Percentiles rank a stretch among this genome's conserved stretches.
These are phyloP conservation scores for Carex kokanica DNA, from an alignment of 176 grass and related monocot species.

Conservation along the genomic window DNA sequence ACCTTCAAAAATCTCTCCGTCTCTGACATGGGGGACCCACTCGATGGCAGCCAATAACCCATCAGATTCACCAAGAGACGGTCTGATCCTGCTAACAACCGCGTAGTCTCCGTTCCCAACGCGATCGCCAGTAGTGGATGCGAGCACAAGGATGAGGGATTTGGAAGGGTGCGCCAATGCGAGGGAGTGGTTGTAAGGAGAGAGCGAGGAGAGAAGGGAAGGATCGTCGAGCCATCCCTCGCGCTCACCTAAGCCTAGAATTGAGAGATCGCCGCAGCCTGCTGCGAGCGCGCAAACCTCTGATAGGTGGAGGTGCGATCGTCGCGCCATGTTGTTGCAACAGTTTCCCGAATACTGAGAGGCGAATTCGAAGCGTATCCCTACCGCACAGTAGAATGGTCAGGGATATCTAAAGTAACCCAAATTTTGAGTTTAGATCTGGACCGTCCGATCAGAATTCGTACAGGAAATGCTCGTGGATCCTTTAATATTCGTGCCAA, in stretches of 20 bases:
- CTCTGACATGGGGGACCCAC: conserved; percentile 50
- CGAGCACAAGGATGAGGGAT: conserved; percentile 39
- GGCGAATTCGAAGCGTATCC: no score
- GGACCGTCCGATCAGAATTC: no score
- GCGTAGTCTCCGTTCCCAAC: neutral
- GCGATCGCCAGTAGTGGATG: conserved; percentile 5
- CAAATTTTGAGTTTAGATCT: no score
- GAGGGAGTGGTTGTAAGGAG: conserved; percentile 39
- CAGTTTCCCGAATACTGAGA: neutral
- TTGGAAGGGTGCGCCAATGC: conserved; percentile 46
- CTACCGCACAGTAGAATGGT: no score
- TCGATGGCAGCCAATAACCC: conserved; percentile 60
- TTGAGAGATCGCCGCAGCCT: conserved; percentile 37
- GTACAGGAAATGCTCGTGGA: no score
- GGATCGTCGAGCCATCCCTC: conserved; percentile 84
- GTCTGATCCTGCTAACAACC: conserved; percentile 30
- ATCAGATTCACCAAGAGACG: conserved; percentile 42
- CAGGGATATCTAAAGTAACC: no score
- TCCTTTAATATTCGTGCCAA: no score
- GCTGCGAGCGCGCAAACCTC: conserved; percentile 67
- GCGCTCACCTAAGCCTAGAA: conserved; percentile 55
- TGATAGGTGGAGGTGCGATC: conserved; percentile 47
- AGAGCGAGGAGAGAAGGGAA: conserved; percentile 55
- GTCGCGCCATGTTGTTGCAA: conserved; percentile 39
- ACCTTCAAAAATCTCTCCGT: neutral